phyloP scores from a whole-genome alignment of 2,329 filamentous ascomycete species.

The Fusarium subglutinans region DNA sequence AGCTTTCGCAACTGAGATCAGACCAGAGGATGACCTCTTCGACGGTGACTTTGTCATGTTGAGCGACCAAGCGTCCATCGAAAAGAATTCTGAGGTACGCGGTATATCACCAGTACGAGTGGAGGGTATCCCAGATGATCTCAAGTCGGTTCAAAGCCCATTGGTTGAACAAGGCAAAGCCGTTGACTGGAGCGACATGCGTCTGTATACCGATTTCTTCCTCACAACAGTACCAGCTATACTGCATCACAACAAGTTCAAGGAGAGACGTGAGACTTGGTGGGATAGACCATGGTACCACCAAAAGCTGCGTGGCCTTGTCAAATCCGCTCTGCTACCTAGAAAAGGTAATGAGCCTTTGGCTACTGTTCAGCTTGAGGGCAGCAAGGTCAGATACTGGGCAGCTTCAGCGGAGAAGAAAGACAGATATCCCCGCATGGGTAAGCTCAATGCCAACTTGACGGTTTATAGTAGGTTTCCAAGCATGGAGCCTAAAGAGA shows the following conservation, averaged over 20 bases:
- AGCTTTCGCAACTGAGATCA: not conserved
- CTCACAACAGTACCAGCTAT: not conserved
- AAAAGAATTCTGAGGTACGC: not conserved
- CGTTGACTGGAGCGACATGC: not conserved
- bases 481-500: not conserved
- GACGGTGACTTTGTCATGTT: not conserved
- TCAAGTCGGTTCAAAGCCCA: not conserved
- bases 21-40: not conserved
- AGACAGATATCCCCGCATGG: not conserved
- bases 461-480: not conserved
- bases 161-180: not conserved
- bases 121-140: not conserved
- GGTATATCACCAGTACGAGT: not conserved
- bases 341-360: not conserved
- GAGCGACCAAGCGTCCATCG: not conserved
- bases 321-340: not conserved
- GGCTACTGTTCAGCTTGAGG: not conserved
- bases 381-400: not conserved
- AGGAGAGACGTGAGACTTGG: not conserved
- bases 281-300: constrained; percentile 13
- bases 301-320: not conserved
- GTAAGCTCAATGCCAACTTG: not conserved
- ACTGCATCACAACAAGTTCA: not conserved
- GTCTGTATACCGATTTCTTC: not conserved
- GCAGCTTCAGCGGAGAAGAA: not conserved